These are phyloP conservation scores for Fraxinus excelsior DNA, from an alignment of 257 asterid species.

Conservation along the genomic window DNA sequence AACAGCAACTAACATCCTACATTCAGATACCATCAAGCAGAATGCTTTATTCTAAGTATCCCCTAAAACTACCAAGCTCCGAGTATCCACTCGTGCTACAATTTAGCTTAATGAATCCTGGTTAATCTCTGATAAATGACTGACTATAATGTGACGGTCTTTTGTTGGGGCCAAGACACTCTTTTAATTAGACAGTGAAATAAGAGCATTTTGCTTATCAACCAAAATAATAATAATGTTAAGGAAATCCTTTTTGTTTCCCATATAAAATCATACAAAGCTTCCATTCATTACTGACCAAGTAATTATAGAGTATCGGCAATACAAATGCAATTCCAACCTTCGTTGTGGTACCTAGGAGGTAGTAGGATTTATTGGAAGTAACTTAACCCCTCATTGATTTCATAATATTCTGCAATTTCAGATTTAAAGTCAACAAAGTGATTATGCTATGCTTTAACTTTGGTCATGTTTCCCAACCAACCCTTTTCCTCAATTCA, in stretches of 20 bases:
- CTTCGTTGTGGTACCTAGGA: background rate
- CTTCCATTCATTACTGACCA: background rate
- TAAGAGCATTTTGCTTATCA: background rate
- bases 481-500: background rate
- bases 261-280: background rate
- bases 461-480: background rate
- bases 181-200: too few relatives aligned
- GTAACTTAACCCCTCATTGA: background rate
- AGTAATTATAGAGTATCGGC: background rate
- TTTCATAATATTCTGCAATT: background rate
- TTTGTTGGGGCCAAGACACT: background rate
- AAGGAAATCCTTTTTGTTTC: too few relatives aligned
- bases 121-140: background rate
- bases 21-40: background rate
- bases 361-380: background rate
- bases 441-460: background rate
- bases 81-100: background rate
- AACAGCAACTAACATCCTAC: background rate
- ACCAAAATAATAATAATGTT: background rate
- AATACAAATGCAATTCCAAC: background rate
- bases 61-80: background rate
- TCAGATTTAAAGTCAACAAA: background rate
- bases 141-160: background rate
- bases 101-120: background rate
- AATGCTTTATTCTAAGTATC: background rate